Evolutionary conservation across 2,329 filamentous ascomycete species (phyloP).

Genomic region (Pestalotiopsis sp.): DNA sequence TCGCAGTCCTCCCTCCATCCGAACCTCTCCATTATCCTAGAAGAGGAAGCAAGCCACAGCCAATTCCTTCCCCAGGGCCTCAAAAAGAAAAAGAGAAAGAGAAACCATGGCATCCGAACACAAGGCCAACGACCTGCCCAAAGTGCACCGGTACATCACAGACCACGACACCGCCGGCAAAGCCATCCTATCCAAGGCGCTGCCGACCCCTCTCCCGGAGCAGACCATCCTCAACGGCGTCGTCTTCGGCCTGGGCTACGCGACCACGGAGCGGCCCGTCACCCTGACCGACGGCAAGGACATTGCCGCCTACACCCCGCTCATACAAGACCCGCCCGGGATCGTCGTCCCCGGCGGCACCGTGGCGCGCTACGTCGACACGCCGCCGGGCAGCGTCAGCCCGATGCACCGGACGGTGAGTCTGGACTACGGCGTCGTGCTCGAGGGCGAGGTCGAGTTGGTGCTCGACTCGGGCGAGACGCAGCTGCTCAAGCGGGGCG

Average conservation of each 20-base stretch:
- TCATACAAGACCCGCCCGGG: constrained; percentile 48
- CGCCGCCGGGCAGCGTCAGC: constrained; percentile 40
- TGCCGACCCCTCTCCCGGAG: constrained; percentile 25
- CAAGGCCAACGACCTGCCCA: constrained; percentile 20
- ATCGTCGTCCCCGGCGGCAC: constrained; percentile 48
- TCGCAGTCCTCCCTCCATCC: neutral
- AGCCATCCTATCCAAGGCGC: constrained; percentile 35
- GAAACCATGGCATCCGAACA: constrained; percentile 16
- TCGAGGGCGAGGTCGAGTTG: constrained; percentile 52
- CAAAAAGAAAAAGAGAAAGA: neutral
- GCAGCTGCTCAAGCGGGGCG: constrained; percentile 44
- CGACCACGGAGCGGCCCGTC: constrained; percentile 49
- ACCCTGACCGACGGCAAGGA: constrained; percentile 48
- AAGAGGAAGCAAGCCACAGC: neutral
- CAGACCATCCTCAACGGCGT: constrained; percentile 38
- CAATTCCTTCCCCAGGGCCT: neutral
- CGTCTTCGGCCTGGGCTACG: constrained; percentile 51
- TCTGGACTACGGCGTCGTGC: constrained; percentile 52
- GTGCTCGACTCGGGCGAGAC: constrained; percentile 48
- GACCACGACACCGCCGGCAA: constrained; percentile 35
- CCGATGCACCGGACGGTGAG: constrained; percentile 51
- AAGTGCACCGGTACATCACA: constrained; percentile 31
- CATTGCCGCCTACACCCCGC: constrained; percentile 45
- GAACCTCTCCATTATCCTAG: neutral
- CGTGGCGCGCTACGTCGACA: constrained; percentile 48